phyloP scores from a whole-genome alignment of 345 rosid species.

The Alliaria petiolata region DNA sequence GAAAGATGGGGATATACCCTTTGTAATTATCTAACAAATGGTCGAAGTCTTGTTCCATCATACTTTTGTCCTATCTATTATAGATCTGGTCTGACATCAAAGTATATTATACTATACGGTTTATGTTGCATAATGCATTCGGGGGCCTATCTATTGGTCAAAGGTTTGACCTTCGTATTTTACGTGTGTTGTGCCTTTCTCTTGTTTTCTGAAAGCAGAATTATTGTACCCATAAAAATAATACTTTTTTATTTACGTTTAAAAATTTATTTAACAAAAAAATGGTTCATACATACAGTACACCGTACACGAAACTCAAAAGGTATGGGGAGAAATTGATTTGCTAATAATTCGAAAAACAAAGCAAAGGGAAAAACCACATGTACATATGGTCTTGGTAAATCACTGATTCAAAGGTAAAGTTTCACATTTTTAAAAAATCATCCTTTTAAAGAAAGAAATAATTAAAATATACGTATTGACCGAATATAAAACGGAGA shows the following conservation, averaged over 20 bases:
- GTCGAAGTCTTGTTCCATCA: not conserved
- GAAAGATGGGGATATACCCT: not conserved
- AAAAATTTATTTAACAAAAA: not conserved
- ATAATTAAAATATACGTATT: no score
- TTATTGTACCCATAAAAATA: not conserved
- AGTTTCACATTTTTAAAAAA: no score
- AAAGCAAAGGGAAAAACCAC: not conserved
- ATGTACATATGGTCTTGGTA: not conserved
- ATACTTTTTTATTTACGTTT: no score
- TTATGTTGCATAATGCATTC: not conserved
- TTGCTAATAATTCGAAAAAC: not conserved
- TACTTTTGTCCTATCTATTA: not conserved
- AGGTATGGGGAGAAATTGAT: not conserved
- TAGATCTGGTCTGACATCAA: not conserved
- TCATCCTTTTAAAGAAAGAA: no score
- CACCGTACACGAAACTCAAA: not conserved
- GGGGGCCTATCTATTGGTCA: not conserved
- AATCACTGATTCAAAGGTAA: not conserved
- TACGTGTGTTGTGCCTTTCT: not conserved
- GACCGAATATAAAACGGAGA: not conserved
- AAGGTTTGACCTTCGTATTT: not conserved
- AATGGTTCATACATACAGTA: not conserved
- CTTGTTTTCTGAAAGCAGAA: not conserved
- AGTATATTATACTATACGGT: not conserved
- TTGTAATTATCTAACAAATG: not conserved